Percentiles rank a stretch among this genome's conserved stretches.
Conservation (phyloP, 176 grass and related monocot species). For the Avena eriantha region DNA sequence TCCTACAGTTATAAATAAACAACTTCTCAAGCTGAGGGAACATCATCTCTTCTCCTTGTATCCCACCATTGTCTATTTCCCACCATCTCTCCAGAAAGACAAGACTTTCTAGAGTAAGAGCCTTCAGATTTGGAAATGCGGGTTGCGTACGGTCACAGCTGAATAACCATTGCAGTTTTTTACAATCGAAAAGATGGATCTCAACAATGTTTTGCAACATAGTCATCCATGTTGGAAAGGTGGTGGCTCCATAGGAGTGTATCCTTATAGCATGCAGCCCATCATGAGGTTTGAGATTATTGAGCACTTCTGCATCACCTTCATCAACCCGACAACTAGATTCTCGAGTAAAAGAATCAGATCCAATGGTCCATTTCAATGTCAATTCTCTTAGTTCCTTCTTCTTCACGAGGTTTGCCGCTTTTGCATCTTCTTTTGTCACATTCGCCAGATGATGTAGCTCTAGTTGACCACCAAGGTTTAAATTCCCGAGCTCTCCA, state of each 20-base stretch:
- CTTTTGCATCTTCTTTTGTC: not conserved
- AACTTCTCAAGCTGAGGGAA: not conserved
- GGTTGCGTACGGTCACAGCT: not conserved
- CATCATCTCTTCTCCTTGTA: not conserved
- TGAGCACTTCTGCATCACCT: not conserved
- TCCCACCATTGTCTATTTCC: not conserved
- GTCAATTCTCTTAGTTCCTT: not conserved
- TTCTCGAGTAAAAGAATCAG: not conserved
- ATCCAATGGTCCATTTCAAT: not conserved
- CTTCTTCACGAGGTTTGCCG: not conserved
- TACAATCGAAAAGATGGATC: not conserved
- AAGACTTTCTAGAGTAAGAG: accelerated
- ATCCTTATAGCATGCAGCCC: not conserved
- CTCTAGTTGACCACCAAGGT: slow-evolving; percentile 27
- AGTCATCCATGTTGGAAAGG: not conserved
- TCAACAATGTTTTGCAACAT: not conserved
- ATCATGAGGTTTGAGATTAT: not conserved
- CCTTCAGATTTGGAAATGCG: not conserved
- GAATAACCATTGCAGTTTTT: not conserved
- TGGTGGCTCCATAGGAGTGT: not conserved
- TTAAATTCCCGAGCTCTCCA: not conserved
- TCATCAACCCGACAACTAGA: too few relatives aligned
- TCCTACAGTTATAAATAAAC: accelerated
- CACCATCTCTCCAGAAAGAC: not conserved
- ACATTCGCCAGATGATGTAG: not conserved